Conservation (phyloP, 164 flowering plant genomes). For the Euptelea pleiosperma region DNA sequence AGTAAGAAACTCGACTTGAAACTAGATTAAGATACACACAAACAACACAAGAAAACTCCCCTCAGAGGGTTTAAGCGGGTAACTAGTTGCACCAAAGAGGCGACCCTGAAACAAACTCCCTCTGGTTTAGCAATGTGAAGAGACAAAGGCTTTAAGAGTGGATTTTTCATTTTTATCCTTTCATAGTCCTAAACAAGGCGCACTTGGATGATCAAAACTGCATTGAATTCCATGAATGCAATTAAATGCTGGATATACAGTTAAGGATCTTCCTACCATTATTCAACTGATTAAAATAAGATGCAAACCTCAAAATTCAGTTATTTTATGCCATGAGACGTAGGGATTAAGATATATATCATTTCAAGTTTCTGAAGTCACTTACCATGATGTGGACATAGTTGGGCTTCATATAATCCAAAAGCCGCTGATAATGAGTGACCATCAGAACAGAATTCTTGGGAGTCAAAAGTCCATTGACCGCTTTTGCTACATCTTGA, state of each 20-base stretch:
- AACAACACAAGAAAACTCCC: too few species aligned
- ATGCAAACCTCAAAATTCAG: background rate
- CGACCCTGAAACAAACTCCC: too few species aligned
- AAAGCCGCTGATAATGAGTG: conserved; percentile 85
- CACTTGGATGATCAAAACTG: background rate
- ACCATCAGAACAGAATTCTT: conserved; percentile 82
- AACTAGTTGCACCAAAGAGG: too few species aligned
- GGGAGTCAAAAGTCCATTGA: conserved; percentile 70
- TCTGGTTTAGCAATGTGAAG: too few species aligned
- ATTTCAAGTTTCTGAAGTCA: background rate
- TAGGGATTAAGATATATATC: background rate
- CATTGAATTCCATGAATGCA: background rate
- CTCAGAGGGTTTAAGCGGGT: too few species aligned
- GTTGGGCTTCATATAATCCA: conserved; percentile 72
- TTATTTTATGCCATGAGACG: background rate
- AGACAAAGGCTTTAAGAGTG: background rate
- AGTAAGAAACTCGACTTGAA: too few species aligned
- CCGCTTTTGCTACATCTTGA: conserved; percentile 83
- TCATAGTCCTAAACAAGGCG: background rate
- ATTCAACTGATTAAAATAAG: too few species aligned
- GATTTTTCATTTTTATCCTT: background rate
- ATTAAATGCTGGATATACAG: too few species aligned
- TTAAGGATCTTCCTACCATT: too few species aligned
- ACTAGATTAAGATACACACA: too few species aligned
- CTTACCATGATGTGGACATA: conserved; percentile 90